Evolutionary conservation across 2,329 filamentous ascomycete genomes (phyloP), one percentile per base, ranked within the genome.

Genomic region (Claviceps sp.): DNA sequence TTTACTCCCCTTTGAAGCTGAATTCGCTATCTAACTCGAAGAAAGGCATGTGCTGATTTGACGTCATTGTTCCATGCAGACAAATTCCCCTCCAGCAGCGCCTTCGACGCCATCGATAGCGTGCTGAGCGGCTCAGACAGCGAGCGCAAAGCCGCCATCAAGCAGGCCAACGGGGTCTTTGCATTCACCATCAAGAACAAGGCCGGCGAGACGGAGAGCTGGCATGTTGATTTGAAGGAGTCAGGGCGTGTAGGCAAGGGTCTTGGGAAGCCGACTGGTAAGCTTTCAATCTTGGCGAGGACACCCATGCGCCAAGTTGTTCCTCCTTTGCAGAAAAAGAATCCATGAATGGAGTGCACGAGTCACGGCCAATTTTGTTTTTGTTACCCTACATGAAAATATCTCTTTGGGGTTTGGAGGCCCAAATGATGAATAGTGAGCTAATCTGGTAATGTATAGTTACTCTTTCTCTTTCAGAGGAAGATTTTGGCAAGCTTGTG

Each of bases 181-280:
- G 84, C 84, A 55, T 97, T 98, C 73, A 88, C 81, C 51, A 75
- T 98, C 59, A 97, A 95, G 78, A 98, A 98, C 78, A 70, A 74
- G 54, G 77, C 77, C 24, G 88, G 88, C 61, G 80, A 90, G 68
- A 83, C 82, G 54, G 82, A 88, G 63, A 86, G 81, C 72, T 98
- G 93, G 93, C 81, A 94, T 74, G 87, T 98, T 61, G 93, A 98
- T 68, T 81, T 98, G 56, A 96, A 96, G 78, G 79, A 94, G 63
- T 85, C 84, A 56, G 93, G 93, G 57, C 78, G 78, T 52, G 90
- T 95, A 43, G 85, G 79, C 61, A 85, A 85, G 65, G 93, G 93
- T 52, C 67, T 78, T 26, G 79, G 79, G 60, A 95, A 96, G 75
- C 83, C 91, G 42, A 88, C 83, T 66, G 87, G 88, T 94, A 67